Evolutionary conservation across 23 red algal genomes (phyloP), one percentile per base, ranked within the genome.

Genomic region (Gracilaria vermiculophylla): DNA sequence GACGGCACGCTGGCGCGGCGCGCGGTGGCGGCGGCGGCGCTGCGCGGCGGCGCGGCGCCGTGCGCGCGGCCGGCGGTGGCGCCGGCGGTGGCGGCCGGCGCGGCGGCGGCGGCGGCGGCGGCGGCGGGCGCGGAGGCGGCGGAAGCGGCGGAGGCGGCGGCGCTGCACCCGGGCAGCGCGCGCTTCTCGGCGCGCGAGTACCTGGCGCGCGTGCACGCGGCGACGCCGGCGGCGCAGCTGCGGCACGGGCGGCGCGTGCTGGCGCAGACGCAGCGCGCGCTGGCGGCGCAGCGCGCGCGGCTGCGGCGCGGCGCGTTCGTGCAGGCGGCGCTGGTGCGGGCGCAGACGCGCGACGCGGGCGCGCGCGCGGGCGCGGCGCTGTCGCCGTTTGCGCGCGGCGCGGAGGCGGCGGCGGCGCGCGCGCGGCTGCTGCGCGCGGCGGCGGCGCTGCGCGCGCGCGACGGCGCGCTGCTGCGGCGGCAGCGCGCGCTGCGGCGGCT

Each of bases 161-260:
- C 44, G 15, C 62, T 92, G 19, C 84, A 92, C 67, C 66, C 79
- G 13, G 77, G 53, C 27, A 71, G 55, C 33, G 5, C 20, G n/a
- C 21, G 35, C 11, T 92, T 92, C 53, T 44, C 77, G 23, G 48
- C 89, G 13, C 29, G 50, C 27, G 10, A 62, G 39, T 93, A 93
- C 52, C 80, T 93, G 53, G 90, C 80, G 20, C 29, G 53, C 60
- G 53, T 93, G 9, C 90, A 93, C 44, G 53, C 51, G 3, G 29
- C 29, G 0, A 65, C 90, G 19, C 43, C 58, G 17, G 9, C 53
- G 20, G 33, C 10, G 28, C 43, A 91, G 32, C 73, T 91, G 21
- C 61, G 54, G 14, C 67, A 74, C 32, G 83, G 65, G 2, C 28
- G 33, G 15, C 31, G 12, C 3, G 37, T 40, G 33, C 12, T 87